Evolutionary conservation across 129 eudicot species (phyloP).

Genomic region (Escallonia rubra): DNA sequence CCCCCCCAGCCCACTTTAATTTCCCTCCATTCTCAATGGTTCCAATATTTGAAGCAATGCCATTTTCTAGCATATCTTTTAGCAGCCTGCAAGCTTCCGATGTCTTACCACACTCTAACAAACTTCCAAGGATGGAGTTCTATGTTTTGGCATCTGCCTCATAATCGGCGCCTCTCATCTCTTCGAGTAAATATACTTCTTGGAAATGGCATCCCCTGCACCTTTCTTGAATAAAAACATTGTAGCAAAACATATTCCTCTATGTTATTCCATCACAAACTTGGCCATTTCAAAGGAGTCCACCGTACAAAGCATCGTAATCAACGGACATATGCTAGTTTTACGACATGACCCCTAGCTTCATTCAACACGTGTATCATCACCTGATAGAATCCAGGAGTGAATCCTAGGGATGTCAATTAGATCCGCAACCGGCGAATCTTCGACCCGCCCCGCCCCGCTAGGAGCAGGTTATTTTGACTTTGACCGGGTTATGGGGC

Average conservation of each 20-base stretch:
- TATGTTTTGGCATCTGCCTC: conserved; percentile 41
- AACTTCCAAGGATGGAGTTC: conserved; percentile 54
- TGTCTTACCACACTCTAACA: conserved; percentile 45
- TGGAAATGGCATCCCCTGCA: too few species aligned
- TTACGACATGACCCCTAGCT: conserved; percentile 61
- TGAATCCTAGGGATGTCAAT: too few species aligned
- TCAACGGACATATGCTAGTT: conserved; percentile 49
- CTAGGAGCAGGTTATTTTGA: too few species aligned
- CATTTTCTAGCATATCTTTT: conserved; percentile 41
- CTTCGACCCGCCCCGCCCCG: too few species aligned
- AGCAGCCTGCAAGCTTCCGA: conserved; percentile 35
- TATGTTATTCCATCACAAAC: conserved; percentile 58
- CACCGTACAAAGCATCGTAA: conserved; percentile 53
- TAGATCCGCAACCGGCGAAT: too few species aligned
- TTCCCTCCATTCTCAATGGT: conserved; percentile 36
- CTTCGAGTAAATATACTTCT: too few species aligned
- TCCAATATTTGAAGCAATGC: conserved; percentile 34
- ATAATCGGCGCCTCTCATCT: too few species aligned
- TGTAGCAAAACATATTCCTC: conserved; percentile 34
- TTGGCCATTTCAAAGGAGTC: conserved; percentile 60
- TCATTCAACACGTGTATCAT: conserved; percentile 29
- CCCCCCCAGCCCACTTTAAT: too few species aligned
- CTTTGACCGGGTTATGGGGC: too few species aligned
- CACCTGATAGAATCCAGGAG: conserved; percentile 30
- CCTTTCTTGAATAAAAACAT: conserved; percentile 42